Percentiles rank a stretch among this genome's conserved stretches.
Conservation (phyloP, 73 alveolate species). For the Paramecium pentaurelia region DNA sequence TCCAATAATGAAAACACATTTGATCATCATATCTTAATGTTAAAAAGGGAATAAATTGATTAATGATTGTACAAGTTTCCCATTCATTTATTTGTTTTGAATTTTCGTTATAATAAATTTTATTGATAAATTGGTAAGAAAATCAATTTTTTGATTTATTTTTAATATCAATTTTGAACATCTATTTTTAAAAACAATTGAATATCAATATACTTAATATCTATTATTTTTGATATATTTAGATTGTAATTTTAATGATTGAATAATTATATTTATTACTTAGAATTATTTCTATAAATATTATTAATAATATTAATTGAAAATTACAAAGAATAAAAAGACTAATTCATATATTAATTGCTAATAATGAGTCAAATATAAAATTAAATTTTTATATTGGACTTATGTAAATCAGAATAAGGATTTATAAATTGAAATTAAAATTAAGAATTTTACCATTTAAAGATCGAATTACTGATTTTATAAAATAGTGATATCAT, state of each 20-base stretch:
- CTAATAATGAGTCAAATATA: too few species aligned
- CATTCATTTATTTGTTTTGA: constrained; percentile 15
- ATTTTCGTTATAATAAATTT: constrained; percentile 36
- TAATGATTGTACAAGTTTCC: constrained; percentile 3
- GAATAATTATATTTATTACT: neutral
- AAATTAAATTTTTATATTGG: neutral
- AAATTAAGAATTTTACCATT: neutral
- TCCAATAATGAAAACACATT: constrained; percentile 24
- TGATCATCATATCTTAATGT: constrained; percentile 1
- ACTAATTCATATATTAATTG: too few species aligned
- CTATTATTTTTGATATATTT: neutral
- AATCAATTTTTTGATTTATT: neutral
- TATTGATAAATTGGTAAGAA: neutral
- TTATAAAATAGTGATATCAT: neutral
- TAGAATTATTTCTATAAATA: too few species aligned
- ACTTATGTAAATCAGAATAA: neutral
- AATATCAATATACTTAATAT: neutral
- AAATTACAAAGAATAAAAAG: neutral
- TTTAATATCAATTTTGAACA: neutral
- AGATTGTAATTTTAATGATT: too few species aligned
- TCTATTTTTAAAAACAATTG: neutral
- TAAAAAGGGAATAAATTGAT: constrained; percentile 2
- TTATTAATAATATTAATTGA: too few species aligned
- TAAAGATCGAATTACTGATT: neutral
- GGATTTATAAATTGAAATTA: too few species aligned